phyloP scores from a whole-genome alignment of 176 grass and related monocot species.

The Triticum monococcum region DNA sequence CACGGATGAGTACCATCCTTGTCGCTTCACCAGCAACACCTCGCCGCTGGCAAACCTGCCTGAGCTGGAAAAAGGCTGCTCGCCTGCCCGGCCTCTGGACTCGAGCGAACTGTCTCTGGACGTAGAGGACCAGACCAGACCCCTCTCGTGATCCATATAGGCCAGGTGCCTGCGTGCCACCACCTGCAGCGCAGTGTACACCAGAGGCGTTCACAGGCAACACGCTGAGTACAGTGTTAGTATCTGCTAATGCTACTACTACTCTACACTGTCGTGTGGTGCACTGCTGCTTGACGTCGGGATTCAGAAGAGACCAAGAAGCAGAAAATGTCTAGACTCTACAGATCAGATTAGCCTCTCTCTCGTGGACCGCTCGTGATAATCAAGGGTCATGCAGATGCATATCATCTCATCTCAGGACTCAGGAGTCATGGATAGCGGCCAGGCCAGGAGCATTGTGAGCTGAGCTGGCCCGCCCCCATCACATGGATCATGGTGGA shows the following conservation, averaged over 20 bases:
- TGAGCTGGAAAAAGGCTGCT: background rate
- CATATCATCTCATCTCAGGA: background rate
- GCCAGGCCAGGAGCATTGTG: slow-evolving; percentile 4
- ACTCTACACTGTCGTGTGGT: background rate
- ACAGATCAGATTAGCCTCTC: background rate
- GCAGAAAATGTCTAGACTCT: background rate
- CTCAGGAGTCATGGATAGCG: background rate
- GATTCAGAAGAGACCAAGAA: background rate
- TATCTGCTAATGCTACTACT: background rate
- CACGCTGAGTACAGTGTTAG: background rate
- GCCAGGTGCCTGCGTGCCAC: background rate
- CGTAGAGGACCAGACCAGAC: background rate
- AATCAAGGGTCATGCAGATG: background rate
- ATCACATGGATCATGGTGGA: slow-evolving; percentile 16
- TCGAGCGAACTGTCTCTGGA: background rate
- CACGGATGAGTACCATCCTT: background rate
- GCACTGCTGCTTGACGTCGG: background rate
- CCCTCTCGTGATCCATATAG: slow-evolving; percentile 25
- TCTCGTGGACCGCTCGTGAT: background rate
- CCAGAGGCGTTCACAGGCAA: background rate
- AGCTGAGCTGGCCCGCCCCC: slow-evolving; percentile 15
- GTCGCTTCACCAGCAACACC: slow-evolving; percentile 22
- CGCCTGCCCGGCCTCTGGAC: background rate
- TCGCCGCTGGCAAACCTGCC: background rate
- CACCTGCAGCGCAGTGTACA: background rate